Conservation (phyloP, 129 eudicot genomes). For the Calendula officinalis region DNA sequence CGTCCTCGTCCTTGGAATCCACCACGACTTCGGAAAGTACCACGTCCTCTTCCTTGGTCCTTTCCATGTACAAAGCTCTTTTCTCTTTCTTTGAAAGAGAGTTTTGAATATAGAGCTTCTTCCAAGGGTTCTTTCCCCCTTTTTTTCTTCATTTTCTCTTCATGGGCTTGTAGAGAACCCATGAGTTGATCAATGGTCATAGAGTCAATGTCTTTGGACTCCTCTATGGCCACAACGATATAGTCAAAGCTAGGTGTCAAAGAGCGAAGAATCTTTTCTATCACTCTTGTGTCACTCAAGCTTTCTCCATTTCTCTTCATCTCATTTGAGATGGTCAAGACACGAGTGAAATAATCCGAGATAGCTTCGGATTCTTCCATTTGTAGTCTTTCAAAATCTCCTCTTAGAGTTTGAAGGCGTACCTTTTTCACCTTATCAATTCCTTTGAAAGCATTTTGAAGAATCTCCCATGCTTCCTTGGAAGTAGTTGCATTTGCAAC, state of each 20-base stretch:
- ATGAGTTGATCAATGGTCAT: no score
- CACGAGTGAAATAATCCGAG: neutral
- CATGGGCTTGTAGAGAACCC: neutral
- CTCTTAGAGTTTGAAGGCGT: no score
- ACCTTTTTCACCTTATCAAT: no score
- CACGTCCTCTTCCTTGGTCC: neutral
- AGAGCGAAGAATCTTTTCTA: no score
- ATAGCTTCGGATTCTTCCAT: neutral
- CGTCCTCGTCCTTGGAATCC: neutral
- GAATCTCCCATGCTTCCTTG: no score
- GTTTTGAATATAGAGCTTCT: neutral
- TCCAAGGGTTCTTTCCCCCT: neutral
- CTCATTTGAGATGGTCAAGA: constrained; percentile 7
- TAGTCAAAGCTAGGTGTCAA: neutral
- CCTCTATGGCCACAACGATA: no score
- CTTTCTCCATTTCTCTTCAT: constrained; percentile 1
- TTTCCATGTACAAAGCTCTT: neutral
- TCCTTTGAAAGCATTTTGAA: no score
- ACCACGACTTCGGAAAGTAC: no score
- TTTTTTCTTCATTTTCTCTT: neutral
- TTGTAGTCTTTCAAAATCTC: neutral
- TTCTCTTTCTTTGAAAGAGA: no score
- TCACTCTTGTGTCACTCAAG: neutral
- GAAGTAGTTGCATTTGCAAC: no score
- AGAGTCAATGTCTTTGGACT: no score